Evolutionary conservation across 306 rosid genomes (phyloP).

Genomic region (Senna siamea): DNA sequence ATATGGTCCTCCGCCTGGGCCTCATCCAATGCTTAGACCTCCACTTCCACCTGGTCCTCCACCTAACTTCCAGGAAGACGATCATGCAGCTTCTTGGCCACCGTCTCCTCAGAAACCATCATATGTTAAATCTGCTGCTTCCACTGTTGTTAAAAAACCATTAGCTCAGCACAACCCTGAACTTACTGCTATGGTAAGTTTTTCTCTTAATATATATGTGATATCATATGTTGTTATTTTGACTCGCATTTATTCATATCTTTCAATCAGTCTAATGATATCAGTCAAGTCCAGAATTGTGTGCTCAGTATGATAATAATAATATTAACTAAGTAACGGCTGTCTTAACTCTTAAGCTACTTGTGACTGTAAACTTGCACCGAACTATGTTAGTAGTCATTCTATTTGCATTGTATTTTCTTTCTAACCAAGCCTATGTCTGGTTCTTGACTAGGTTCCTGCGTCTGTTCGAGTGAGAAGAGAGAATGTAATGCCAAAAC

Average conservation of each 20-base stretch:
- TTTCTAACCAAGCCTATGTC: slow-evolving; percentile 26
- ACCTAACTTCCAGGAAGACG: slow-evolving; percentile 75
- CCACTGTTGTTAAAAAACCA: slow-evolving; percentile 93
- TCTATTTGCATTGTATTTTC: not conserved
- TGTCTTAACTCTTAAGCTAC: too few relatives aligned
- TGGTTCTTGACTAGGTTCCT: slow-evolving; percentile 60
- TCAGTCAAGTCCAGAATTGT: too few relatives aligned
- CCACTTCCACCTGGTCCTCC: slow-evolving; percentile 99
- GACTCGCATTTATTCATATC: slow-evolving; percentile 10
- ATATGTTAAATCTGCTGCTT: slow-evolving; percentile 89
- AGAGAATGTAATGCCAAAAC: slow-evolving; percentile 63
- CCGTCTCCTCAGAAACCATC: slow-evolving; percentile 86
- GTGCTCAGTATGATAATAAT: too few relatives aligned
- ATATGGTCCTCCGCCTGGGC: slow-evolving; percentile 93
- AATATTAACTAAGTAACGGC: too few relatives aligned
- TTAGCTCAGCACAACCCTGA: slow-evolving; percentile 98
- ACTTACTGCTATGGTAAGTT: slow-evolving; percentile 90
- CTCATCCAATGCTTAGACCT: slow-evolving; percentile 93
- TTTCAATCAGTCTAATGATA: too few relatives aligned
- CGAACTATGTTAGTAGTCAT: slow-evolving; percentile 17
- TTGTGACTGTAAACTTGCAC: too few relatives aligned
- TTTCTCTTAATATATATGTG: slow-evolving; percentile 8
- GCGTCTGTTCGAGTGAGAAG: slow-evolving; percentile 94
- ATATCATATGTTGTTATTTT: slow-evolving; percentile 11
- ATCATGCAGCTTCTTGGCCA: slow-evolving; percentile 48